Evolutionary conservation across 2,329 filamentous ascomycete species (phyloP), one percentile per base, ranked within the genome.

Genomic region (Tolypocladium amazonense): DNA sequence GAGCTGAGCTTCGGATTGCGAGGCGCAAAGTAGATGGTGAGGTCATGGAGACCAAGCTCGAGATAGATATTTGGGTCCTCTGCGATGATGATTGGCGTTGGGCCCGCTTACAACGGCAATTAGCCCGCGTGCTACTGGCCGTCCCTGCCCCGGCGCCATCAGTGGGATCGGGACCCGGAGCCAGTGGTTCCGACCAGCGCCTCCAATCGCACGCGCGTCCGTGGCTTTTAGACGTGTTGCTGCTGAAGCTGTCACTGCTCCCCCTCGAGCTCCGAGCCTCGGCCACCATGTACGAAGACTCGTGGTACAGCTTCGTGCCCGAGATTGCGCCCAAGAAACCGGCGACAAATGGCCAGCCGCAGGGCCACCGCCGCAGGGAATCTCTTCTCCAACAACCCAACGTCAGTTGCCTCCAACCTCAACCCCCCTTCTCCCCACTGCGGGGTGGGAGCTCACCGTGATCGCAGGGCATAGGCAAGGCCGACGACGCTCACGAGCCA

Each of bases 281-380:
- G 38, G 56, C 56, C 59, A 77, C 65, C 65, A 92, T 91, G 88
- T 90, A 90, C 72, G 89, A 93, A 74, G 89, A 93, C 73, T 86
- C 88, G 37, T 93, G 89, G 89, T 91, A 92, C 76, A 90, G 82
- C 71, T 87, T 90, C 69, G 84, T 89, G 64, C 83, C 88, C 33
- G 84, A 88, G 59, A 74, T 82, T 58, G 76, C 81, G 60, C 75
- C 80, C 64, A 81, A 79, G 66, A 77, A 77, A 62, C 74, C 75
- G n/a, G 67, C 76, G 52, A 73, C 77, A 30, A 75, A 78, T 47
- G 68, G 68, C 38, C 75, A 78, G 60, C 68, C 74, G 56, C 65
- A 78, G 53, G 81, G 80, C 57, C 88, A 89, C 69, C 82, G 81
- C 64, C 84, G 89, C 61, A 85, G 82, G 68, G 82, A 87, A 70